Percentiles rank a stretch among this genome's conserved stretches.
Conservation (phyloP, 177 flowering plant genomes). For the Tripterygium wilfordii region DNA sequence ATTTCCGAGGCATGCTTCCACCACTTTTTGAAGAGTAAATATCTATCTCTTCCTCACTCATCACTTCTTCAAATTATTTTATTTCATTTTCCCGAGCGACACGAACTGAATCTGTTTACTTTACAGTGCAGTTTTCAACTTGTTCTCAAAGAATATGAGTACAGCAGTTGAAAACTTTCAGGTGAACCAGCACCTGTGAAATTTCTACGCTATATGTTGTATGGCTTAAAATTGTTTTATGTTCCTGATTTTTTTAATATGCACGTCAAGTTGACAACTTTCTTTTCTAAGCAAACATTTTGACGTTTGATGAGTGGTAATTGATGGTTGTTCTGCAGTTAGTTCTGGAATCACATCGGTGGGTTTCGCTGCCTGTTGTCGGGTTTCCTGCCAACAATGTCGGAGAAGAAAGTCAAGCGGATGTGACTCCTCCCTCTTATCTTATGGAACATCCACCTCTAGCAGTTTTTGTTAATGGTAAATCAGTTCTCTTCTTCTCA, state of each 20-base stretch:
- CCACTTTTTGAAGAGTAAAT: slow-evolving; percentile 92
- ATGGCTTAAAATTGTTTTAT: too few relatives aligned
- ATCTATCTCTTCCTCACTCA: not conserved
- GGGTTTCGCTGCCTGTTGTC: slow-evolving; percentile 92
- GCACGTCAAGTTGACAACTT: too few relatives aligned
- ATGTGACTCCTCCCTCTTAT: slow-evolving; percentile 85
- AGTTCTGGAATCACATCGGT: slow-evolving; percentile 94
- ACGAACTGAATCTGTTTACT: slow-evolving; percentile 8
- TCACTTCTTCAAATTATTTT: not conserved
- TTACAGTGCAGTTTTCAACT: slow-evolving; percentile 85
- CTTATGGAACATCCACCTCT: slow-evolving; percentile 99
- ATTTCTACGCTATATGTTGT: too few relatives aligned
- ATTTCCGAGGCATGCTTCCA: slow-evolving; percentile 95
- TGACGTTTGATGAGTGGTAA: not conserved
- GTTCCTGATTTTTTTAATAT: too few relatives aligned
- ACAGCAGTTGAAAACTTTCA: slow-evolving; percentile 95
- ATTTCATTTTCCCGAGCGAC: slow-evolving; percentile 35
- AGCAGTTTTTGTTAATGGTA: slow-evolving; percentile 93
- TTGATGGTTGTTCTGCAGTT: slow-evolving; percentile 38
- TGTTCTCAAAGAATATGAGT: slow-evolving; percentile 82
- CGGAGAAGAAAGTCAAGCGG: slow-evolving; percentile 72
- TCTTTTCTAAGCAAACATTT: too few relatives aligned
- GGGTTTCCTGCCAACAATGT: slow-evolving; percentile 56
- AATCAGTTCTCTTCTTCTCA: slow-evolving; percentile 4
- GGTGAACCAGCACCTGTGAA: slow-evolving; percentile 44